These are phyloP conservation scores for Bryoglossum gracile DNA, from an alignment of 495 filamentous ascomycete species.

Conservation along the genomic window DNA sequence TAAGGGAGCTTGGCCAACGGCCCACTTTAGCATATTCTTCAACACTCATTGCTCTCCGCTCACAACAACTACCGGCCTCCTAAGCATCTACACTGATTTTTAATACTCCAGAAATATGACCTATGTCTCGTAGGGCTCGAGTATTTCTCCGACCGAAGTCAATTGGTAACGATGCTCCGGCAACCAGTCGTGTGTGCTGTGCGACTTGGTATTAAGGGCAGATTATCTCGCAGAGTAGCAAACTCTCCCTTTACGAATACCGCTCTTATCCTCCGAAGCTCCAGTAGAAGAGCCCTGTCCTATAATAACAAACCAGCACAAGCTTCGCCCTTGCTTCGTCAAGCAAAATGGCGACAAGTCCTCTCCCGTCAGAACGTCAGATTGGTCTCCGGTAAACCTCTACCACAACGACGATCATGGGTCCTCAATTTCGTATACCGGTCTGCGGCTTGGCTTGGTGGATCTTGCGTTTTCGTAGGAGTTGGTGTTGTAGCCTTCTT, in stretches of 20 bases:
- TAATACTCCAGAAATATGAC: neutral
- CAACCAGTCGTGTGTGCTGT: slow-evolving; percentile 10
- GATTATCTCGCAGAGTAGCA: neutral
- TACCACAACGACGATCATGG: slow-evolving; percentile 37
- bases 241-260: neutral
- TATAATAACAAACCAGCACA: neutral
- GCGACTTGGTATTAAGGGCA: neutral
- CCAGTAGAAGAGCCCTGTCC: slow-evolving; percentile 1
- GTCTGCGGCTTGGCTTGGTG: slow-evolving; percentile 42
- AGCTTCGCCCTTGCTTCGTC: neutral
- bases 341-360: slow-evolving; percentile 3
- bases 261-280: neutral
- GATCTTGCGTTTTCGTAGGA: slow-evolving; percentile 37
- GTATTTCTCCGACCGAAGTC: neutral
- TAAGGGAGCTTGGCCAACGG: slow-evolving; percentile 6
- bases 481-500: slow-evolving; percentile 72
- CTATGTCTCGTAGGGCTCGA: neutral
- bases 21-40: neutral
- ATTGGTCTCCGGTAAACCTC: slow-evolving; percentile 39
- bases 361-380: slow-evolving; percentile 8
- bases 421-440: slow-evolving; percentile 44
- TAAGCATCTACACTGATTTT: neutral
- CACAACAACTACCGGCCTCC: neutral
- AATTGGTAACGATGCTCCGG: slow-evolving; percentile 20
- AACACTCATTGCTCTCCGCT: neutral